Percentiles rank a stretch among this genome's conserved stretches.
These are phyloP conservation scores for Saxophila tyrrhenica DNA, from an alignment of 495 filamentous ascomycete species.

Conservation along the genomic window DNA sequence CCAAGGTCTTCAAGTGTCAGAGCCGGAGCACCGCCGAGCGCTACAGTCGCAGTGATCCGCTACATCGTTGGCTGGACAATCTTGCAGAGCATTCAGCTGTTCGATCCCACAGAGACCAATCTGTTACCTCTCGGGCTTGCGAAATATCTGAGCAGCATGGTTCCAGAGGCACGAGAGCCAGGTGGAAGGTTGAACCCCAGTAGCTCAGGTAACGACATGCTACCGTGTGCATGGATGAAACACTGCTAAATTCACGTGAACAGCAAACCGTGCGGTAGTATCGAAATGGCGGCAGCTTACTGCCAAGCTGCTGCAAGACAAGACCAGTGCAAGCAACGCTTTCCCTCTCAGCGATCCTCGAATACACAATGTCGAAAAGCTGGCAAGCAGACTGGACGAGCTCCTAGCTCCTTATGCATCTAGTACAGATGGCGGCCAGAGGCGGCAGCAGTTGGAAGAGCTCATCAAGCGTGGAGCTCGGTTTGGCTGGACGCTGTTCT, in stretches of 20 bases:
- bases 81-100: slow-evolving; percentile 18
- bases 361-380: not conserved
- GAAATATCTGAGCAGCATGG: slow-evolving; percentile 2
- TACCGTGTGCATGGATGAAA: no score
- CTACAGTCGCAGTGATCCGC: not conserved
- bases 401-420: not conserved
- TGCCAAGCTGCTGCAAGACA: not conserved
- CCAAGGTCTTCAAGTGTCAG: slow-evolving; percentile 5
- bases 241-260: not conserved
- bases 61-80: slow-evolving; percentile 27
- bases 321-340: not conserved
- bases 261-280: not conserved
- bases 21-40: slow-evolving; percentile 17
- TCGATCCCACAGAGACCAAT: slow-evolving; percentile 2
- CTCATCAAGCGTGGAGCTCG: slow-evolving; percentile 27
- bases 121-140: slow-evolving; percentile 27
- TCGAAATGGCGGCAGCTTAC: not conserved
- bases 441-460: slow-evolving; percentile 26
- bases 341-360: not conserved
- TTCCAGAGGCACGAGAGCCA: no score
- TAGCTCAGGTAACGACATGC: not conserved
- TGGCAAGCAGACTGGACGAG: not conserved
- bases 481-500: slow-evolving; percentile 31
- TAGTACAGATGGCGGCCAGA: slow-evolving; percentile 3
- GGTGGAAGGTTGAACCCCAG: no score